phyloP scores from a whole-genome alignment of 768 basidiomycete species.

The Mycena albidolilacea region DNA sequence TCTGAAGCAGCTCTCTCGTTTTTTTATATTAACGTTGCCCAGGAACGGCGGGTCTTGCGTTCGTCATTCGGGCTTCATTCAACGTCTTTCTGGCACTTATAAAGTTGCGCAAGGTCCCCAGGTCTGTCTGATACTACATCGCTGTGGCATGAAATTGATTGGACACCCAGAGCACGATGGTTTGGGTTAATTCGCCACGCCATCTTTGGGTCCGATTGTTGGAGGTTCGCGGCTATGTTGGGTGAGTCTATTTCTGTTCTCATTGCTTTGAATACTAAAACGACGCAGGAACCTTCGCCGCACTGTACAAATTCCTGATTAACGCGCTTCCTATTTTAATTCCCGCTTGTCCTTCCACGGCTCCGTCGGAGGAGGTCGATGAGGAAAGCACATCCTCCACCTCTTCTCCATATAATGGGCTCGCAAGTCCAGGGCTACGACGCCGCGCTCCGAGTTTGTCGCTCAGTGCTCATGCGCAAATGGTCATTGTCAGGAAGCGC shows the following conservation, averaged over 20 bases:
- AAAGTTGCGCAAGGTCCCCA: conserved; percentile 75
- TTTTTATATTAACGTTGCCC: conserved; percentile 17
- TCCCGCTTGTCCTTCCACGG: conserved; percentile 56
- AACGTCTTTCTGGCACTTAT: conserved; percentile 87
- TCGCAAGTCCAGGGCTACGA: conserved; percentile 30
- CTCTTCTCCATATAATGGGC: conserved; percentile 24
- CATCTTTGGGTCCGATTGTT: conserved; percentile 86
- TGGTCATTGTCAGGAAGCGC: conserved; percentile 74
- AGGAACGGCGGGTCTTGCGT: conserved; percentile 90
- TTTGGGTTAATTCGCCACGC: conserved; percentile 82
- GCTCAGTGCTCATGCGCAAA: conserved; percentile 73
- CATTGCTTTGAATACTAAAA: background rate
- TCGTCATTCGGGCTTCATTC: conserved; percentile 85
- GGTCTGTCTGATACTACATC: conserved; percentile 57
- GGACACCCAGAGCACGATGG: conserved; percentile 43
- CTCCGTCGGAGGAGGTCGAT: conserved; percentile 48
- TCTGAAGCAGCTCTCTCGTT: background rate
- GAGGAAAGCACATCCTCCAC: conserved; percentile 41
- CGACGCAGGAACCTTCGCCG: conserved; percentile 76
- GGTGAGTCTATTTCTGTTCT: conserved; percentile 59
- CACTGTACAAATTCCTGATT: conserved; percentile 84
- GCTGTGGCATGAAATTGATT: background rate
- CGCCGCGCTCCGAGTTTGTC: conserved; percentile 68
- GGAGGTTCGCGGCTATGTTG: conserved; percentile 91
- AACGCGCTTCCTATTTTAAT: conserved; percentile 84